Evolutionary conservation across 1,139 yeast species (phyloP).

Genomic region (Lodderomyces pseudojiufengensis): DNA sequence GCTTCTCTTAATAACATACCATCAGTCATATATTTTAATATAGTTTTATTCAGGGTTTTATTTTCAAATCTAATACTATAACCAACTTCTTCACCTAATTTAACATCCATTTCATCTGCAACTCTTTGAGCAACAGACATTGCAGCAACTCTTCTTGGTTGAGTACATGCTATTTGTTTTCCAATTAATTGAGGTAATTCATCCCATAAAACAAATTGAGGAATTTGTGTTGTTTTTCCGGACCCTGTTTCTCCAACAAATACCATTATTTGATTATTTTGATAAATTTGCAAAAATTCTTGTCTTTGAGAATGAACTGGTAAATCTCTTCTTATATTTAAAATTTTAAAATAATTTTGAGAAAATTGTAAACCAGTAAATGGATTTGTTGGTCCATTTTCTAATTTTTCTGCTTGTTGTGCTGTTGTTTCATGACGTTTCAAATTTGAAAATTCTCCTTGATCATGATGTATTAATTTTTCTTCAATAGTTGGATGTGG

Average conservation of each 20-base stretch:
- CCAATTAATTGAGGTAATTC: slow-evolving; percentile 83
- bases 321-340: slow-evolving; percentile 73
- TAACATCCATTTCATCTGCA: slow-evolving; percentile 93
- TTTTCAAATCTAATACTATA: slow-evolving; percentile 92
- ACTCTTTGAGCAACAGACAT: slow-evolving; percentile 97
- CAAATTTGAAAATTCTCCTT: slow-evolving; percentile 55
- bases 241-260: slow-evolving; percentile 99
- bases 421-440: slow-evolving; percentile 72
- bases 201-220: slow-evolving; percentile 90
- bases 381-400: slow-evolving; percentile 66
- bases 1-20: slow-evolving; percentile 98
- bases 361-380: slow-evolving; percentile 68
- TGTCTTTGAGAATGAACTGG: slow-evolving; percentile 95
- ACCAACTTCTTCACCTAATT: slow-evolving; percentile 89
- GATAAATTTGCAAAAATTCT: slow-evolving; percentile 81
- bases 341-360: slow-evolving; percentile 68
- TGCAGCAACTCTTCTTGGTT: slow-evolving; percentile 97
- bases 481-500: slow-evolving; percentile 26
- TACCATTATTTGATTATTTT: slow-evolving; percentile 89
- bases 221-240: slow-evolving; percentile 96
- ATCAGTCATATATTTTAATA: slow-evolving; percentile 95
- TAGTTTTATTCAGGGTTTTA: slow-evolving; percentile 73
- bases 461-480: slow-evolving; percentile 33
- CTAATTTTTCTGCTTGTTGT: slow-evolving; percentile 60
- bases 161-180: slow-evolving; percentile 90